Conservation (phyloP, 2,329 filamentous ascomycete species). For the Fusarium nodosum region DNA sequence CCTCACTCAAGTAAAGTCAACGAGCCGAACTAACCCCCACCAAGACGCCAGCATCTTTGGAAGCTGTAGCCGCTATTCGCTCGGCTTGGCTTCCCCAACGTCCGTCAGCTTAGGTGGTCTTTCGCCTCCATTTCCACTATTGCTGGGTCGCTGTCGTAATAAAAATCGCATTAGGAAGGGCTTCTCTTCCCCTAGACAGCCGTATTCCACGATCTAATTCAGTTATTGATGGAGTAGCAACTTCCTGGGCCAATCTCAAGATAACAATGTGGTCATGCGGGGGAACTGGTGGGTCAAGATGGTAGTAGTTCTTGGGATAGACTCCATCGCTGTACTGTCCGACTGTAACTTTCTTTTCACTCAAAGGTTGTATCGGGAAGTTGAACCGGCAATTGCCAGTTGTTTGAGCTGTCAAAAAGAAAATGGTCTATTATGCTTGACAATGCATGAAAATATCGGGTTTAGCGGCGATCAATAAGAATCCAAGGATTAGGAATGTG, state of each 20-base stretch:
- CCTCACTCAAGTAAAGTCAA: conserved; percentile 13
- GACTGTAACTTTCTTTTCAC: not conserved
- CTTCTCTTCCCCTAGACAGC: conserved; percentile 21
- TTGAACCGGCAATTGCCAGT: conserved; percentile 1
- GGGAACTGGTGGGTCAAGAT: conserved; percentile 34
- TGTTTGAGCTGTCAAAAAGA: not conserved
- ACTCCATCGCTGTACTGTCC: not conserved
- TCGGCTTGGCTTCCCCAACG: conserved; percentile 36
- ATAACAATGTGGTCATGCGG: conserved; percentile 34
- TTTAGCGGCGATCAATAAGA: conserved; percentile 33
- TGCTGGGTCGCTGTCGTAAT: conserved; percentile 36
- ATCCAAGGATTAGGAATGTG: conserved; percentile 20
- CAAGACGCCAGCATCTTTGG: conserved; percentile 19
- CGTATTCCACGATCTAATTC: conserved; percentile 17
- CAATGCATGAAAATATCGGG: not conserved
- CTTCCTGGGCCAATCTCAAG: conserved; percentile 31
- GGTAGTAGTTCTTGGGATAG: conserved; percentile 5
- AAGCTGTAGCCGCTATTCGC: conserved; percentile 25
- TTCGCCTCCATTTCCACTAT: conserved; percentile 33
- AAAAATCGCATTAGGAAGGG: not conserved
- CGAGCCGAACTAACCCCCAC: conserved; percentile 26
- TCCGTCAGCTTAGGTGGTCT: conserved; percentile 11
- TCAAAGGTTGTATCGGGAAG: not conserved
- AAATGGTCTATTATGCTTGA: not conserved
- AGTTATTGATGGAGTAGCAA: conserved; percentile 7